phyloP scores from a whole-genome alignment of 2,329 filamentous ascomycete species.

The Calonectria leucothoes region DNA sequence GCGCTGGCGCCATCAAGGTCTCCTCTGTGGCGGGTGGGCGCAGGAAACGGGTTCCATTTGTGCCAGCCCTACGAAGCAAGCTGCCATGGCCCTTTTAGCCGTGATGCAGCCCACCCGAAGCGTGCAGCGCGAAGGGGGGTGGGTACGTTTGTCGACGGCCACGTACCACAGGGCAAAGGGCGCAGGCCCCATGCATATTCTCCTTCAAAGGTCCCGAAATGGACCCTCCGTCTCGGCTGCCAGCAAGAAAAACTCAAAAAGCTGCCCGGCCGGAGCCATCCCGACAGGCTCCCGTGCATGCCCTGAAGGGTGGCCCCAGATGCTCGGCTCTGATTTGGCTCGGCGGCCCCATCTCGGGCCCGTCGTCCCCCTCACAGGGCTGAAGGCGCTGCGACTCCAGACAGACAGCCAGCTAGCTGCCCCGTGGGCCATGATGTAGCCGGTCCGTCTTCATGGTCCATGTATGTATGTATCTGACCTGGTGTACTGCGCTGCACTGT shows the following conservation, averaged over 20 bases:
- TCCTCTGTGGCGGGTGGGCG: background rate
- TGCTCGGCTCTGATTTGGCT: slow-evolving; percentile 26
- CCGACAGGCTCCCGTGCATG: slow-evolving; percentile 7
- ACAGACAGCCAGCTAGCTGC: too few relatives aligned
- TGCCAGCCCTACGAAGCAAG: slow-evolving; percentile 6
- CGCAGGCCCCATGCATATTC: slow-evolving; percentile 11
- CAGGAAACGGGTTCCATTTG: background rate
- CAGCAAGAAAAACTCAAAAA: background rate
- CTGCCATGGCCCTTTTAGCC: background rate
- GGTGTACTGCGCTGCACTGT: too few relatives aligned
- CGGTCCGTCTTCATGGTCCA: background rate
- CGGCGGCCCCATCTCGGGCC: slow-evolving; percentile 22
- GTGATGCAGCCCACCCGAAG: background rate
- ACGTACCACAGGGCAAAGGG: background rate
- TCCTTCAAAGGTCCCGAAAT: slow-evolving; percentile 17
- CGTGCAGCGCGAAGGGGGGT: background rate
- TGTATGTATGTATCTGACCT: background rate
- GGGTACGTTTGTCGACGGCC: background rate
- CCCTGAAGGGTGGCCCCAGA: slow-evolving; percentile 1
- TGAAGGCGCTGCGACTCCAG: slow-evolving; percentile 24
- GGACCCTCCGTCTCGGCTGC: background rate
- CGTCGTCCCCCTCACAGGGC: slow-evolving; percentile 26
- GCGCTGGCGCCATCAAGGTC: background rate
- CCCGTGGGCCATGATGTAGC: background rate
- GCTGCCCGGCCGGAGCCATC: slow-evolving; percentile 3